Conservation (phyloP, 1,284 basidiomycete species). For the Farysia itapuensis region DNA sequence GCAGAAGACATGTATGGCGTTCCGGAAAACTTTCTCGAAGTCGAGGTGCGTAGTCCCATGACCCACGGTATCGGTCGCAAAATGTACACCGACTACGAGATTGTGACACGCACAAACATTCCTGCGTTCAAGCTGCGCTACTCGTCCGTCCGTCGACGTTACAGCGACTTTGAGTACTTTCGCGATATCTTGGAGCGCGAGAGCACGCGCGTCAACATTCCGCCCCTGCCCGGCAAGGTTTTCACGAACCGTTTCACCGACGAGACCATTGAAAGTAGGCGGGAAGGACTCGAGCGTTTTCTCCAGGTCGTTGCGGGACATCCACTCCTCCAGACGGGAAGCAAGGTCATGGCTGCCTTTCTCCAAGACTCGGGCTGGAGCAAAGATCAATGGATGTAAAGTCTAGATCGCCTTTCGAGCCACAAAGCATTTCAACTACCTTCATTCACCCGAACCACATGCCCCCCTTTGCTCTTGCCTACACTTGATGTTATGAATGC, state of each 20-base stretch:
- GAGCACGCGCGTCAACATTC: slow-evolving; percentile 94
- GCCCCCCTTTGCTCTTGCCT: too few relatives aligned
- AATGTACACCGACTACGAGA: slow-evolving; percentile 99
- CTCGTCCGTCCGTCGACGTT: slow-evolving; percentile 88
- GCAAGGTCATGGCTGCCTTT: slow-evolving; percentile 95
- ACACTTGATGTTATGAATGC: too few relatives aligned
- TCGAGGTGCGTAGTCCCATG: slow-evolving; percentile 93
- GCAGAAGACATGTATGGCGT: slow-evolving; percentile 93
- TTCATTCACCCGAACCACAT: too few relatives aligned
- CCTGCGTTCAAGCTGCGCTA: slow-evolving; percentile 96
- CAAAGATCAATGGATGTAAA: slow-evolving; percentile 42
- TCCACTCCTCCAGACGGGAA: slow-evolving; percentile 94
- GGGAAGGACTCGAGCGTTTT: slow-evolving; percentile 93
- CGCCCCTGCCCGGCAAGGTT: slow-evolving; percentile 86
- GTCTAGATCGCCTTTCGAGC: too few relatives aligned
- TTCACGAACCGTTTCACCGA: slow-evolving; percentile 79
- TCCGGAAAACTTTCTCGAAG: slow-evolving; percentile 91
- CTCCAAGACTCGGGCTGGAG: slow-evolving; percentile 68
- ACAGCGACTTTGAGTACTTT: slow-evolving; percentile 99
- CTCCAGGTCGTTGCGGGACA: slow-evolving; percentile 95
- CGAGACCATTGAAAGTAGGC: slow-evolving; percentile 87
- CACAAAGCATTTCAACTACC: too few relatives aligned
- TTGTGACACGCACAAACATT: slow-evolving; percentile 97
- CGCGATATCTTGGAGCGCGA: slow-evolving; percentile 96
- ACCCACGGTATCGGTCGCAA: slow-evolving; percentile 80